Conservation (phyloP, 805 yeast species). For the Sugiyamaella floridensis region DNA sequence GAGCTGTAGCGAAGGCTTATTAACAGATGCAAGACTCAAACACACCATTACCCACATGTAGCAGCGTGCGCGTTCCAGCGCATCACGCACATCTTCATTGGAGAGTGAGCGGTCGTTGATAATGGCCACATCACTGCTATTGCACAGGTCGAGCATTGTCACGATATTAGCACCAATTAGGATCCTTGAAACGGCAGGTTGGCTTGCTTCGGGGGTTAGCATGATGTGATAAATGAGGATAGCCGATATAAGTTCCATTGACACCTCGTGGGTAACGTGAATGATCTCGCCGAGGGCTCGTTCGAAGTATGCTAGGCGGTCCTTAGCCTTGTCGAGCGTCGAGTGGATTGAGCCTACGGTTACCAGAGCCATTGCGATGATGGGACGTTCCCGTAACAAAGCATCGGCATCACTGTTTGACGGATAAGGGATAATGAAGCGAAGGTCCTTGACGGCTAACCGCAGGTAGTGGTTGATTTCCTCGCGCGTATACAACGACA, state of each 20-base stretch:
- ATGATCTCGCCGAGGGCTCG: slow-evolving; percentile 10
- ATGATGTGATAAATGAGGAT: slow-evolving; percentile 6
- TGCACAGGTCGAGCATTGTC: slow-evolving; percentile 11
- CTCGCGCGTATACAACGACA: slow-evolving; percentile 9
- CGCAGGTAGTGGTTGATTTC: slow-evolving; percentile 5
- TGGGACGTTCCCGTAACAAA: slow-evolving; percentile 6
- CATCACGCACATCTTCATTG: slow-evolving; percentile 1
- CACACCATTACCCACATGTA: slow-evolving; percentile 14
- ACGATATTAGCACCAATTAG: slow-evolving; percentile 16
- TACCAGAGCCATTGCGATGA: slow-evolving; percentile 9
- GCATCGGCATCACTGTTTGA: not conserved
- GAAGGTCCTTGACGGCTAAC: slow-evolving; percentile 5
- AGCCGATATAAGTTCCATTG: slow-evolving; percentile 7
- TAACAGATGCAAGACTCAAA: slow-evolving; percentile 14
- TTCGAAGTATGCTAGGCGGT: slow-evolving; percentile 12
- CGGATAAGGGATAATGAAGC: slow-evolving; percentile 3
- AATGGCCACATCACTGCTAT: slow-evolving; percentile 8
- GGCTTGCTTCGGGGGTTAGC: slow-evolving; percentile 13
- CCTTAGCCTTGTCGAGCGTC: slow-evolving; percentile 8
- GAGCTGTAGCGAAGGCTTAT: slow-evolving; percentile 9
- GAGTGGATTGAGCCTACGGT: slow-evolving; percentile 7
- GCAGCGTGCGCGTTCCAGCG: slow-evolving; percentile 5
- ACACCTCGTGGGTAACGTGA: not conserved
- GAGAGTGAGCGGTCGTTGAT: slow-evolving; percentile 1
- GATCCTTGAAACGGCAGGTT: slow-evolving; percentile 15